Evolutionary conservation across 2,329 filamentous ascomycete species (phyloP).

Genomic region (Clarireedia sp.): DNA sequence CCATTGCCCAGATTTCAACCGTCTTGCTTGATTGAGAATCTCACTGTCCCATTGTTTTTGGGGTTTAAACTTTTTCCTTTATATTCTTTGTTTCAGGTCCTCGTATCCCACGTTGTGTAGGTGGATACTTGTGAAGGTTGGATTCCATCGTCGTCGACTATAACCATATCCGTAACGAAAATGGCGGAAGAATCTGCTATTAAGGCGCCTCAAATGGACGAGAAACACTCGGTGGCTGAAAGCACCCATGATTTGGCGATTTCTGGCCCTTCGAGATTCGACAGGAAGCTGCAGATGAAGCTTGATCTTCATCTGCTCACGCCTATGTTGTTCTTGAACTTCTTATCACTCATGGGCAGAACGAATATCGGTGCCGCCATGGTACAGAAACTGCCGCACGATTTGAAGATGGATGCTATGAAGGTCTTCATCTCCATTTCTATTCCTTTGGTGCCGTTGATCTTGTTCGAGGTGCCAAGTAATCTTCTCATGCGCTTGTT

Average conservation of each 20-base stretch:
- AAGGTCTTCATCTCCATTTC: slow-evolving; percentile 29
- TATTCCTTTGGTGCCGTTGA: slow-evolving; percentile 37
- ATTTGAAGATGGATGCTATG: slow-evolving; percentile 20
- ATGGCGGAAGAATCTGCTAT: not conserved
- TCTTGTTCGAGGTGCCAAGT: slow-evolving; percentile 21
- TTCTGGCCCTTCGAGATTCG: not conserved
- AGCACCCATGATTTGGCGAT: not conserved
- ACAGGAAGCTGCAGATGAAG: slow-evolving; percentile 9
- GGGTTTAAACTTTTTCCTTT: not conserved
- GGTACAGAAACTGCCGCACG: slow-evolving; percentile 19
- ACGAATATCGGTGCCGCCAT: slow-evolving; percentile 12
- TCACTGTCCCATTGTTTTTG: not conserved
- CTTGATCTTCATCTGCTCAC: slow-evolving; percentile 17
- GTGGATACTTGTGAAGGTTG: not conserved
- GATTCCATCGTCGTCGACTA: no score
- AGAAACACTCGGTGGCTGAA: not conserved
- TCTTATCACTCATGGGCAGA: slow-evolving; percentile 14
- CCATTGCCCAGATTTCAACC: not conserved
- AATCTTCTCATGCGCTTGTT: slow-evolving; percentile 31
- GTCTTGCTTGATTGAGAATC: not conserved
- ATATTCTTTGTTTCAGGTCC: not conserved
- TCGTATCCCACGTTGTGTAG: no score
- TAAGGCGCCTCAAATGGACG: not conserved
- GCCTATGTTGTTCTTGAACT: slow-evolving; percentile 27
- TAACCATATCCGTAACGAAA: no score